A percentile compares a stretch with the other conserved stretches of the same genome.
Conservation (phyloP, 2,329 filamentous ascomycete genomes). For the Pestalotiopsis fici region DNA sequence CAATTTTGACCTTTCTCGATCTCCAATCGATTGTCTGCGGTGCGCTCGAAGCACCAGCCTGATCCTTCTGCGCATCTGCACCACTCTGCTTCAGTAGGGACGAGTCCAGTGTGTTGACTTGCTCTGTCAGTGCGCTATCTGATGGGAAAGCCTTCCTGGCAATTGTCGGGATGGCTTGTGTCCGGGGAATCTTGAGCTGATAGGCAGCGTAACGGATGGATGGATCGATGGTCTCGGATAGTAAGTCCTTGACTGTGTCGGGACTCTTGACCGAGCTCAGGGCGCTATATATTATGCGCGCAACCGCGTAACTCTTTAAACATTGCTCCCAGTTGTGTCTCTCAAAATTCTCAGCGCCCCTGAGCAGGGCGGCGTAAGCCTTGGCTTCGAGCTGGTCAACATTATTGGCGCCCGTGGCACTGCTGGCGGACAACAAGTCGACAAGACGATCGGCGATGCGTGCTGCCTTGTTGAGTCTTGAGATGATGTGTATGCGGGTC, state of each 20-base stretch:
- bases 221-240: conserved; percentile 85
- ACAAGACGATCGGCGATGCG: conserved; percentile 70
- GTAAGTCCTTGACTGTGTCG: conserved; percentile 82
- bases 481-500: conserved; percentile 85
- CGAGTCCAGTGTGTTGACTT: conserved; percentile 72
- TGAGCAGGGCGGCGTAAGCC: conserved; percentile 78
- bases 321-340: conserved; percentile 84
- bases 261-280: conserved; percentile 66
- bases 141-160: conserved; percentile 78
- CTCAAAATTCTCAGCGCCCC: conserved; percentile 80
- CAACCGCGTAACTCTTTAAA: conserved; percentile 72
- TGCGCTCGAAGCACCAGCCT: conserved; percentile 52
- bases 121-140: conserved; percentile 60
- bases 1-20: conserved; percentile 80
- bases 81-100: conserved; percentile 62
- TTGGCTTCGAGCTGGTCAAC: conserved; percentile 81
- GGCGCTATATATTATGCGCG: conserved; percentile 80
- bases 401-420: conserved; percentile 64
- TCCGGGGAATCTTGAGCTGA: conserved; percentile 84
- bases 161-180: conserved; percentile 77
- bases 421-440: conserved; percentile 62
- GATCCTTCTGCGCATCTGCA: conserved; percentile 48
- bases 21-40: conserved; percentile 85
- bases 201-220: conserved; percentile 95
- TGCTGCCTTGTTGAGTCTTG: conserved; percentile 79